phyloP scores from a whole-genome alignment of 176 grass and related monocot genomes.

The Paspalum notatum region DNA sequence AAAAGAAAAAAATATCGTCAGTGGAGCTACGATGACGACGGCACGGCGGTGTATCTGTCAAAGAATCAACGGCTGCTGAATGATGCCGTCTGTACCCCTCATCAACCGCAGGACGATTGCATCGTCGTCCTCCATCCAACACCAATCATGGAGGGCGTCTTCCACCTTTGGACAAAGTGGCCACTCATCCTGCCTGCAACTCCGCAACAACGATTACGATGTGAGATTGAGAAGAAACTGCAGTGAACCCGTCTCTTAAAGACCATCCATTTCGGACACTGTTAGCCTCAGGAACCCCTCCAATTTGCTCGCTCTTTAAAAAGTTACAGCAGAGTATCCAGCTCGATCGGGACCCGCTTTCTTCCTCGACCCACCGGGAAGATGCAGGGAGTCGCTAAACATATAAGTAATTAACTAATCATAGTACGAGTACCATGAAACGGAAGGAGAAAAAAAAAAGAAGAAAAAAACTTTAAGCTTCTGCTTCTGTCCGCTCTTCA shows the following conservation, averaged over 20 bases:
- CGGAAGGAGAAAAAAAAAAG: neutral
- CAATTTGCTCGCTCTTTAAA: slow-evolving; percentile 25
- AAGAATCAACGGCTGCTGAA: neutral
- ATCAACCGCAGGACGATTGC: neutral
- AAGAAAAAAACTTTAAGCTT: neutral
- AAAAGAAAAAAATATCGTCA: neutral
- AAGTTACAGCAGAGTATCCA: slow-evolving; percentile 39
- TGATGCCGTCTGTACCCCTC: neutral
- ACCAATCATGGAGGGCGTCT: neutral
- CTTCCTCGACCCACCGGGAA: slow-evolving; percentile 5
- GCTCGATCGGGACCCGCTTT: slow-evolving; percentile 26
- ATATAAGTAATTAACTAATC: slow-evolving; percentile 15
- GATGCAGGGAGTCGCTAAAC: slow-evolving; percentile 33
- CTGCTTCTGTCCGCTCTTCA: too few relatives aligned
- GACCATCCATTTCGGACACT: slow-evolving; percentile 27
- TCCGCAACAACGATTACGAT: neutral
- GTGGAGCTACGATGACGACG: neutral
- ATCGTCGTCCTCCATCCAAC: neutral
- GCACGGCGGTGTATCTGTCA: neutral
- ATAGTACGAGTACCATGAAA: slow-evolving; percentile 21
- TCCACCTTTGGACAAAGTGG: neutral
- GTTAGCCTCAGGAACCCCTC: neutral
- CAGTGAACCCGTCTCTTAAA: neutral
- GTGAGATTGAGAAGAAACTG: neutral
- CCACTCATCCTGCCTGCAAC: too few relatives aligned